Base-by-base conservation (phyloP, 805 yeast species). In the Yarrowia divulgata region DNA sequence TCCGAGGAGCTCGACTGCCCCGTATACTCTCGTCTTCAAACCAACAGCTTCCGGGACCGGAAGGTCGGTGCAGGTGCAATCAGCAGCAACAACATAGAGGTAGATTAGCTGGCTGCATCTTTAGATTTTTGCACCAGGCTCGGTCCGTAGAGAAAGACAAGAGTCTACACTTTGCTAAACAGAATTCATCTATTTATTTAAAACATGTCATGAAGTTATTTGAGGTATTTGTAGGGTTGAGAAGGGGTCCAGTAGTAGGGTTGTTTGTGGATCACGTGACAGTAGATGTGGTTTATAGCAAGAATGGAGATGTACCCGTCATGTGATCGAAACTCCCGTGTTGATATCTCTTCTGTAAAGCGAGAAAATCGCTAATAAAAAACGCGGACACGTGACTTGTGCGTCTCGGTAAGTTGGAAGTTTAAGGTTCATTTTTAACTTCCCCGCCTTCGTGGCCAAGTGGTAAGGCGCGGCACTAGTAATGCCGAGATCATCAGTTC, bases 381-480 rank as follows among this genome's bases (percentile, higher is more conserved):
- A 10, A 7, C 18, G 12, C 8, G 37, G 37, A 4, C 64, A 57
- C 50, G 60, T 54, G 60, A 54, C 16, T 23, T 39, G 4, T 3
- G 10, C 18, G 35, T 39, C 60, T 18, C 19, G 10, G 0, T 4
- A 35, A 2, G 18, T 10, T 35, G n/a, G 12, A 52, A 12, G 8
- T 52, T 52, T 39, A 58, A 58, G 66, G 66, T 58, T 43, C 19
- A 12, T 10, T 32, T 4, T 6, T 13, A 29, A 32, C 29, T 8
- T 10, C 34, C 23, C 19, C 2, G 66, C 66, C 66, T 58, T 58
- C 66, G 66, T 58, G 66, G 66, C 66, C 66, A 58, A 58, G 66
- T 58, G 66, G 66, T 58, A 58, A 58, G 66, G 66, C 66, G 66
- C 66, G 10, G 66, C 66, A 58, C 66, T 58, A 58, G 66, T 58